phyloP scores from a whole-genome alignment of 805 yeast genomes.

The Wickerhamiella azyma region DNA sequence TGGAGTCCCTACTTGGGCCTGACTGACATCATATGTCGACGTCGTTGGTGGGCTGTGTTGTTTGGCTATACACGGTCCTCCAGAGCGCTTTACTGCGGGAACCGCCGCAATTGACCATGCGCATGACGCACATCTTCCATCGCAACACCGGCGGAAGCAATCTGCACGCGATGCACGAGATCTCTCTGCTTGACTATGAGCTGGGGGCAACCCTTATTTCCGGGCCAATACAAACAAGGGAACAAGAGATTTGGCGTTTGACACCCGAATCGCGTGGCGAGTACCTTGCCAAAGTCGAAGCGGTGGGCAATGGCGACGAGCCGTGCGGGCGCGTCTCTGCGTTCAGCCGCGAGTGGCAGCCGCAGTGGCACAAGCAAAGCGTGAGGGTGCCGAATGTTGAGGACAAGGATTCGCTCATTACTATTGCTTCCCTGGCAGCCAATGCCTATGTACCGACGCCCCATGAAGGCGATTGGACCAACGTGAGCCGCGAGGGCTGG shows the following conservation, averaged over 20 bases:
- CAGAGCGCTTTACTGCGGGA: neutral
- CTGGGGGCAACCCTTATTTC: neutral
- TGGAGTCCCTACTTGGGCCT: neutral
- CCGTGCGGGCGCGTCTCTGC: neutral
- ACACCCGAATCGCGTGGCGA: neutral
- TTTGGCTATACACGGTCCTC: constrained; percentile 4
- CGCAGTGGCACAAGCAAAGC: neutral
- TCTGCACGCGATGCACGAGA: constrained; percentile 5
- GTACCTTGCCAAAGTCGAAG: neutral
- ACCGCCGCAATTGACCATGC: neutral
- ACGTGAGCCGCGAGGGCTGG: constrained; percentile 45
- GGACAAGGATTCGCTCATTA: constrained; percentile 58
- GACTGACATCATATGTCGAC: neutral
- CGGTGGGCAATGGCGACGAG: constrained; percentile 3
- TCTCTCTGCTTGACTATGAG: constrained; percentile 6
- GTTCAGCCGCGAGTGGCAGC: neutral
- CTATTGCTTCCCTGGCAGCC: constrained; percentile 74
- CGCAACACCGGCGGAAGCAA: constrained; percentile 8
- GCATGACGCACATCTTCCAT: constrained; percentile 11
- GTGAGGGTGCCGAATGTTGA: constrained; percentile 58
- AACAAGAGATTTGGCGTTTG: neutral
- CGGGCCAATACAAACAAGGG: neutral
- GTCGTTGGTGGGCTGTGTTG: neutral
- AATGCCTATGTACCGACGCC: constrained; percentile 82
- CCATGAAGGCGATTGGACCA: constrained; percentile 72